A percentile compares a stretch with the other conserved stretches of the same genome.
These are phyloP conservation scores for Magnolia sinica DNA, from an alignment of 164 flowering plant genomes.

Conservation along the genomic window DNA sequence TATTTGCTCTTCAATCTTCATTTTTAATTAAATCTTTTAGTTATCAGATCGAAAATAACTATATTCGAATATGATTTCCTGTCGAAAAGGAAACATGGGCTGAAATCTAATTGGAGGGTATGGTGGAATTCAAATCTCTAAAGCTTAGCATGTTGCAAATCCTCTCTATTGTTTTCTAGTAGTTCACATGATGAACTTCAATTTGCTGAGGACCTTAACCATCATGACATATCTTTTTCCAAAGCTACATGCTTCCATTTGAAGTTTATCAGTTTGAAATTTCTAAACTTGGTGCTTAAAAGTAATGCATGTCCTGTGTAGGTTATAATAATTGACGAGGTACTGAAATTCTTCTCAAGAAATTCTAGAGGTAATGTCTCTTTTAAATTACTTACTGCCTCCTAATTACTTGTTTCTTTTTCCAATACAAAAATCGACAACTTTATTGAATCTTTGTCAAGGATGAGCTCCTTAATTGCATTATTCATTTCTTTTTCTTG, in stretches of 20 bases:
- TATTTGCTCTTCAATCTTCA: too few relatives aligned
- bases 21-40: too few relatives aligned
- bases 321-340: conserved; percentile 92
- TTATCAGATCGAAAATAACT: too few relatives aligned
- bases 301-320: conserved; percentile 23
- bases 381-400: background rate
- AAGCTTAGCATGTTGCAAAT: background rate
- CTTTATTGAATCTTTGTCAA: background rate
- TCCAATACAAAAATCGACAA: too few relatives aligned
- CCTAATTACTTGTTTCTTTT: background rate
- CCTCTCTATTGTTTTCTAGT: background rate
- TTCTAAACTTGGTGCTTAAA: background rate
- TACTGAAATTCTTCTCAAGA: conserved; percentile 90
- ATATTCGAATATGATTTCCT: too few relatives aligned
- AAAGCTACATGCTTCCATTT: background rate
- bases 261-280: background rate
- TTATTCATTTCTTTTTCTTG: background rate
- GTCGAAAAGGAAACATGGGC: too few relatives aligned
- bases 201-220: background rate
- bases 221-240: background rate
- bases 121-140: background rate
- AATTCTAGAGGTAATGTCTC: conserved; percentile 55
- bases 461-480: background rate
- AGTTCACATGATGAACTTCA: background rate
- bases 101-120: too few relatives aligned